Base-by-base conservation (phyloP, 2,329 filamentous ascomycete species). In the Botryotinia calthae region DNA sequence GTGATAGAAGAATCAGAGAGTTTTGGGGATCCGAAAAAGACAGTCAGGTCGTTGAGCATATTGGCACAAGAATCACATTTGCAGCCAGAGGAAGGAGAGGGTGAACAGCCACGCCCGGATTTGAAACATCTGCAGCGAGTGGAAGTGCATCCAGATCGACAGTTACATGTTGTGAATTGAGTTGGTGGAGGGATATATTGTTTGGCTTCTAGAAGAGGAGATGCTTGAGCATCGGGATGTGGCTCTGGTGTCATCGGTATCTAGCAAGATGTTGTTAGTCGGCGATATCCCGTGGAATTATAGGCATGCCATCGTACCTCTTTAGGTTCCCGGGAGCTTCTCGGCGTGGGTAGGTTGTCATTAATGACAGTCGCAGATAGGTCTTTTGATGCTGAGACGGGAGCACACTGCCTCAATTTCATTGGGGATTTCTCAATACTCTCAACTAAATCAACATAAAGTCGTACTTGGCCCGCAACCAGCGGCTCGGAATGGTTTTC, bases 21-120 rank as follows among this genome's bases (percentile, higher is more conserved):
- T 42, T 56, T 42, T 0, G 25, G n/a, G 6, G 25, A 25, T 25
- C 70, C 62, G 28, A 72, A 72, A 28, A 67, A 67, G 25, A 7
- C 12, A 34, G 25, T 22, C n/a, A 72, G 20, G 10, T 67, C 62
- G 4, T 72, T 72, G 14, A 72, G 62, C 62, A 72, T 72, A 25
- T 72, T 72, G 5, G 59, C 51, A 4, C 70, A 72, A 25, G 62
- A 56, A 25, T 56, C 64, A 28, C 70, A 72, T 54, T 58, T 59
- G 22, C 70, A 72, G 16, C 25, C 48, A 5, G 40, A 67, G 34
- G n/a, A 56, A 1, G 34, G 65, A 7, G 48, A 56, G 34, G 48
- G 37, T 4, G 31, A 67, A 25, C 62, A 72, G 16, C 70, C 70
- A 14, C 25, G 40, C 2, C 70, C 70, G 8, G 42, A 59, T 31